Conservation (phyloP, 352 stramenopile genomes). For the Elongisporangium undulatum region DNA sequence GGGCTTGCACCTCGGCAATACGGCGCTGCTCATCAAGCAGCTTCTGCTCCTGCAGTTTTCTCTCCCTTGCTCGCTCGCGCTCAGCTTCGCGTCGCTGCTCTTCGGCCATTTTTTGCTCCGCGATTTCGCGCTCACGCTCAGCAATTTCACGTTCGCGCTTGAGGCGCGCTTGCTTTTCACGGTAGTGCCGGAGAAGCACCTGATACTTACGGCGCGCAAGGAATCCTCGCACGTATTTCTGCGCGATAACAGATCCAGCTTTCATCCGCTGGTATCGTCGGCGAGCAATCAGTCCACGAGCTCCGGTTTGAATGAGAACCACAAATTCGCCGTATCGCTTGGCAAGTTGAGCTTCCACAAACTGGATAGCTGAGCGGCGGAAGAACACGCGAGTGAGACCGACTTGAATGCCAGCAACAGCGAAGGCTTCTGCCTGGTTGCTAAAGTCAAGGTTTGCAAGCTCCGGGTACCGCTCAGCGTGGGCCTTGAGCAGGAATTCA, state of each 20-base stretch:
- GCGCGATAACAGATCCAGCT: slow-evolving; percentile 30
- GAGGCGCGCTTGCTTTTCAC: slow-evolving; percentile 34
- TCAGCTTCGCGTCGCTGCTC: slow-evolving; percentile 11
- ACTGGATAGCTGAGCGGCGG: slow-evolving; percentile 78
- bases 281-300: slow-evolving; percentile 49
- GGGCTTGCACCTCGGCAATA: slow-evolving; percentile 46
- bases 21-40: slow-evolving; percentile 42
- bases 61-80: slow-evolving; percentile 11
- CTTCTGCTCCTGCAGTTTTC: slow-evolving; percentile 7
- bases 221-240: slow-evolving; percentile 65
- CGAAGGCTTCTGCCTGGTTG: slow-evolving; percentile 34
- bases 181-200: slow-evolving; percentile 41
- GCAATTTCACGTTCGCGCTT: slow-evolving; percentile 31
- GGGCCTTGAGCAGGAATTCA: slow-evolving; percentile 64
- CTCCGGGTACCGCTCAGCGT: slow-evolving; percentile 64
- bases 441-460: slow-evolving; percentile 22
- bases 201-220: slow-evolving; percentile 55
- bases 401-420: slow-evolving; percentile 70
- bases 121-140: slow-evolving; percentile 17
- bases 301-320: slow-evolving; percentile 76
- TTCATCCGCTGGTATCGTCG: slow-evolving; percentile 48
- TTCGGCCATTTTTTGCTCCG: slow-evolving; percentile 10
- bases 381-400: slow-evolving; percentile 82
- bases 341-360: slow-evolving; percentile 78
- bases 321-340: slow-evolving; percentile 86